Conservation (phyloP, 2,329 filamentous ascomycete species). For the Lachnellula hyalina region DNA sequence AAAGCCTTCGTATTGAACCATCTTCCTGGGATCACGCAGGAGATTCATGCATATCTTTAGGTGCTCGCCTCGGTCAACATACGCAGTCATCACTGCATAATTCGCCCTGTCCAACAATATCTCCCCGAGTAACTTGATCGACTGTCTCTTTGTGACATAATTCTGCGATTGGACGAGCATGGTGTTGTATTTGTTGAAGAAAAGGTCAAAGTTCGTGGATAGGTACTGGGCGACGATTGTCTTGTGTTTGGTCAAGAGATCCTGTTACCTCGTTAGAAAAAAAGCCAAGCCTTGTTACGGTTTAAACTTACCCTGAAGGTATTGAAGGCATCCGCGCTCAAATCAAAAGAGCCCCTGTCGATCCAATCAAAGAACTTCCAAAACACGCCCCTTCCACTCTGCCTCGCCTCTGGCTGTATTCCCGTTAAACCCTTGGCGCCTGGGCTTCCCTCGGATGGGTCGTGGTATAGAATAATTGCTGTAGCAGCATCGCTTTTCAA, state of each 20-base stretch:
- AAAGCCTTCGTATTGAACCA: slow-evolving; percentile 99
- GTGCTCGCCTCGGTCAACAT: slow-evolving; percentile 91
- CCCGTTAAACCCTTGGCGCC: slow-evolving; percentile 65
- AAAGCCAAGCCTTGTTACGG: background rate
- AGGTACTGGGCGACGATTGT: slow-evolving; percentile 83
- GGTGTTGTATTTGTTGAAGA: slow-evolving; percentile 87
- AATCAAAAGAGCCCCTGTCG: slow-evolving; percentile 92
- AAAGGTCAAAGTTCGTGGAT: slow-evolving; percentile 82
- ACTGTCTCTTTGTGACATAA: slow-evolving; percentile 97
- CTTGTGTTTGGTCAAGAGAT: slow-evolving; percentile 92
- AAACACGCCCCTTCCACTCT: slow-evolving; percentile 80
- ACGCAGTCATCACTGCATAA: slow-evolving; percentile 96
- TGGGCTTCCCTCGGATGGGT: slow-evolving; percentile 70
- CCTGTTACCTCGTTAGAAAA: slow-evolving; percentile 47
- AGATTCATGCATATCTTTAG: slow-evolving; percentile 99
- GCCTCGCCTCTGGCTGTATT: slow-evolving; percentile 69
- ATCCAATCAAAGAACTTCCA: slow-evolving; percentile 99
- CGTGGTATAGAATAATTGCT: slow-evolving; percentile 87
- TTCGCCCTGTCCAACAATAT: slow-evolving; percentile 92
- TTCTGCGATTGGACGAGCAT: slow-evolving; percentile 85
- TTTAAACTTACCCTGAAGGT: slow-evolving; percentile 72
- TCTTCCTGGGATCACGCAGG: slow-evolving; percentile 88
- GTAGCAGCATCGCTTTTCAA: slow-evolving; percentile 86
- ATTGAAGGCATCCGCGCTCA: slow-evolving; percentile 94
- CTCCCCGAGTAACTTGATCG: slow-evolving; percentile 94